phyloP scores from a whole-genome alignment of 176 grass and related monocot species.

The Bothriochloa decipiens region DNA sequence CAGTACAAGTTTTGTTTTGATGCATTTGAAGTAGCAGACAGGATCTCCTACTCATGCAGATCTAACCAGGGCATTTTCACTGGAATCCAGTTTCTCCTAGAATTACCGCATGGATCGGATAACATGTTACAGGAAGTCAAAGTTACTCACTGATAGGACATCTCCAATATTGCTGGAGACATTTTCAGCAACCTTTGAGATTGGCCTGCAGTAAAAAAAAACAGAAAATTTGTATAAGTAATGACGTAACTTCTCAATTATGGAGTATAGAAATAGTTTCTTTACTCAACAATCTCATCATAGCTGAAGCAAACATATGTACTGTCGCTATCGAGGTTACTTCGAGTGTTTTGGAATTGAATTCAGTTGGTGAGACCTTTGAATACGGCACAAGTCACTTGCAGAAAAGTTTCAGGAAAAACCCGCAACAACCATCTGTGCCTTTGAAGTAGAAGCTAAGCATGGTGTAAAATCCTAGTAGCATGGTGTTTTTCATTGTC shows the following conservation, averaged over 20 bases:
- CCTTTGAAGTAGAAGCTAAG: not conserved
- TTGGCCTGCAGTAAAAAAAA: slow-evolving; percentile 49
- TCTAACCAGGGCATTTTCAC: slow-evolving; percentile 19
- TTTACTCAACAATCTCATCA: not conserved
- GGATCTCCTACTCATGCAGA: slow-evolving; percentile 23
- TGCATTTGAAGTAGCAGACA: slow-evolving; percentile 19
- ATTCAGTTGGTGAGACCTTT: slow-evolving; percentile 17
- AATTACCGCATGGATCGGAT: slow-evolving; percentile 8
- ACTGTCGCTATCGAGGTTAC: not conserved
- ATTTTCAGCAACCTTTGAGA: slow-evolving; percentile 73
- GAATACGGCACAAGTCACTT: not conserved
- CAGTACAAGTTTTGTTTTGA: not conserved
- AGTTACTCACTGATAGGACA: slow-evolving; percentile 68
- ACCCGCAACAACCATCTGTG: not conserved
- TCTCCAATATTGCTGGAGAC: slow-evolving; percentile 76
- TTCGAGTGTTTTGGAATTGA: not conserved
- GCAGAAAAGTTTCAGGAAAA: not conserved
- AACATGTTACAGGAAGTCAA: slow-evolving; percentile 1
- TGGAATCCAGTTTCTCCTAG: not conserved
- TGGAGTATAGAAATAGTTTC: not conserved
- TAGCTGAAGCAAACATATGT: slow-evolving; percentile 26
- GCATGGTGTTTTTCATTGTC: not conserved
- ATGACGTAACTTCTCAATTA: not conserved
- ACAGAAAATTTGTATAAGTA: not conserved
- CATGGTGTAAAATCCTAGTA: slow-evolving; percentile 20